These are phyloP conservation scores for Auxenochlorella protothecoides DNA, from an alignment of 139 green algal genomes.

Conservation along the genomic window DNA sequence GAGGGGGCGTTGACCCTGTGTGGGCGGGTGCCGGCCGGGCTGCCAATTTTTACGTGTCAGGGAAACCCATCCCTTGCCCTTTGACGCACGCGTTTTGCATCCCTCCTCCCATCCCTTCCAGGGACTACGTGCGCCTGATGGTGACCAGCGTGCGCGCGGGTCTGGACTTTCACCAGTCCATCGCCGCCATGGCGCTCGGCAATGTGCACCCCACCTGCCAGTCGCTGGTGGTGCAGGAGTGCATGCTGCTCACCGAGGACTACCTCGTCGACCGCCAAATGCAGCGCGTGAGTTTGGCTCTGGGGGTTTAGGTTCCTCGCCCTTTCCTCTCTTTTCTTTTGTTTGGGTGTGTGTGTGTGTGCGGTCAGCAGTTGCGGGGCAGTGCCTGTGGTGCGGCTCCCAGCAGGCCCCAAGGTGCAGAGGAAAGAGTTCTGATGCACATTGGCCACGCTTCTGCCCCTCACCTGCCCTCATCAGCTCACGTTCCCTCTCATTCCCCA, in stretches of 20 bases:
- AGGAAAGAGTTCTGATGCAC: too few species aligned
- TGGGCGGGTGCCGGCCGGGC: too few species aligned
- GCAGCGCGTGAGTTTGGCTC: constrained; percentile 6
- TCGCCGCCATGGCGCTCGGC: constrained; percentile 55
- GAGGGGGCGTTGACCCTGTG: too few species aligned
- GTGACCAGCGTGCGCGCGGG: constrained; percentile 10
- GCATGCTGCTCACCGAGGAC: constrained; percentile 41
- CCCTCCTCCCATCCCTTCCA: neutral
- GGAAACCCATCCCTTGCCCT: too few species aligned
- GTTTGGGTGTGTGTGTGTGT: neutral
- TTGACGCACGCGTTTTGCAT: neutral
- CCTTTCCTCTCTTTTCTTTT: too few species aligned
- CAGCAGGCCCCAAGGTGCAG: too few species aligned
- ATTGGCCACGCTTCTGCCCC: too few species aligned
- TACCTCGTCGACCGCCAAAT: constrained; percentile 16
- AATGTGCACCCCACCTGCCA: constrained; percentile 41
- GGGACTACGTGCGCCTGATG: constrained; percentile 30
- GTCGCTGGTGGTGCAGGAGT: constrained; percentile 40
- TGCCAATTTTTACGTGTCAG: too few species aligned
- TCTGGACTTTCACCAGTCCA: constrained; percentile 12
- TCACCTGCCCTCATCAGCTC: too few species aligned
- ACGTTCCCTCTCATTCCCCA: neutral
- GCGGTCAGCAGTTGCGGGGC: neutral
- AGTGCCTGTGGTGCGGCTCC: too few species aligned
- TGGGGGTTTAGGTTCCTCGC: too few species aligned